A percentile compares a stretch with the other conserved stretches of the same genome.
Evolutionary conservation across 2,329 filamentous ascomycete species (phyloP).

Genomic region (Verticillium dahliae): DNA sequence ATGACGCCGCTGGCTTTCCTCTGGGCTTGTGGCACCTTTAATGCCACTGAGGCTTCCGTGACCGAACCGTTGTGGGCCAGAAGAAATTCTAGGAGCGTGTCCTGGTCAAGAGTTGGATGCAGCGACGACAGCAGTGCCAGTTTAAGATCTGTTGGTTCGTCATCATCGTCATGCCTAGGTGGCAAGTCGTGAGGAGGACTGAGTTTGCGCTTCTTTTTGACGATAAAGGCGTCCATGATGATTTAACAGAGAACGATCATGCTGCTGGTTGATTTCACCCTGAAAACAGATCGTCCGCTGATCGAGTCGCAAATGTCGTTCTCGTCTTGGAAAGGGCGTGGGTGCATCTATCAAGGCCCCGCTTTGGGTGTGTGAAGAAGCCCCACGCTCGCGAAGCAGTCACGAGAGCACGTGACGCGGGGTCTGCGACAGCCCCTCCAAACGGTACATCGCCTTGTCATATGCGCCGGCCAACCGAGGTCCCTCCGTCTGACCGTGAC

Average conservation of each 20-base stretch:
- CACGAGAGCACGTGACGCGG: not conserved
- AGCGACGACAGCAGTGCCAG: conserved; percentile 77
- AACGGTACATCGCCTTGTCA: not conserved
- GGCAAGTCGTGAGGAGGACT: conserved; percentile 13
- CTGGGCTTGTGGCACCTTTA: conserved; percentile 29
- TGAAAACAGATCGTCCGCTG: no score
- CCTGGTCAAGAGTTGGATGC: conserved; percentile 56
- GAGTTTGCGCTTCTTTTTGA: conserved; percentile 44
- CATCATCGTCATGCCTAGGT: conserved; percentile 28
- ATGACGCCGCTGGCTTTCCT: conserved; percentile 30
- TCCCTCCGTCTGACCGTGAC: not conserved
- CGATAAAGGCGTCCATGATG: conserved; percentile 54
- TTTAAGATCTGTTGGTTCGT: conserved; percentile 84
- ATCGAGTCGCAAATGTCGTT: not conserved
- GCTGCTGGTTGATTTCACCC: no score
- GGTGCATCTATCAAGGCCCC: not conserved
- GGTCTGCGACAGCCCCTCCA: not conserved
- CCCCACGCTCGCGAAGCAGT: not conserved
- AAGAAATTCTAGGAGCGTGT: conserved; percentile 69
- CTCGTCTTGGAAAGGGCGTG: not conserved
- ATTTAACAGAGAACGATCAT: not conserved
- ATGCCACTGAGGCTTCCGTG: conserved; percentile 50
- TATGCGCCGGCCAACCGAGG: conserved; percentile 1
- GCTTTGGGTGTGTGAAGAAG: not conserved
- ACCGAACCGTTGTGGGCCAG: conserved; percentile 75